Evolutionary conservation across 2,329 filamentous ascomycete species (phyloP), one percentile per base, ranked within the genome.

Genomic region (Rasamsonia emersonii): DNA sequence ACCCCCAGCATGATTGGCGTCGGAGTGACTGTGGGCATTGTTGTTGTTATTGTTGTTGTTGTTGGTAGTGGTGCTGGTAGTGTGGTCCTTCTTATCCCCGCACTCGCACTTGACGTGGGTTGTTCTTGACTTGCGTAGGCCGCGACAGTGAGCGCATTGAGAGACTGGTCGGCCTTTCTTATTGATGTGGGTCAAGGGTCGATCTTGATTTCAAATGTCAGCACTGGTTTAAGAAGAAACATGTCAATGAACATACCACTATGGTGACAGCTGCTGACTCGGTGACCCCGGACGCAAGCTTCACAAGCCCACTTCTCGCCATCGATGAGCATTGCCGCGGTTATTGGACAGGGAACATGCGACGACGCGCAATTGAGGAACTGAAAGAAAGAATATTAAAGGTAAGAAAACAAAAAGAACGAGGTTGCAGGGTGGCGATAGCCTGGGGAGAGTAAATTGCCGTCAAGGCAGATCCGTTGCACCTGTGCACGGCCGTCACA

Each of bases 271-370:
- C 91, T 94, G 80, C 88, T 96, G 58, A 98, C 91, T 59, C 91
- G 85, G 70, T 98, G 91, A 57, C 91, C 91, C 64, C 91, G 83
- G 59, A 98, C 86, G 68, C 91, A 98, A 67, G 88, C 88, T 68
- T 93, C 85, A 72, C 89, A 96, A 65, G 89, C 89, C 70, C 77
- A 96, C 71, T 96, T 96, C 70, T 94, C 86, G 63, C 89, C 89
- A 72, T 94, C 79, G 61, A 88, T 83, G 60, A 88, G 72, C 83
- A 88, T 88, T 46, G 45, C 47, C 49, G 47, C 46, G 50, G 49
- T 53, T 53, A 54, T 52, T 58, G 49, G 39, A 40, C 43, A 36
- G 46, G 39, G 51, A 47, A 57, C 56, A 60, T 60, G 56, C 56
- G 56, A 59, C 45, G 48, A 54, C 49, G 54, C 54, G 54, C 56